Conservation (phyloP, 768 basidiomycete species). For the Pleurotus sapidus region DNA sequence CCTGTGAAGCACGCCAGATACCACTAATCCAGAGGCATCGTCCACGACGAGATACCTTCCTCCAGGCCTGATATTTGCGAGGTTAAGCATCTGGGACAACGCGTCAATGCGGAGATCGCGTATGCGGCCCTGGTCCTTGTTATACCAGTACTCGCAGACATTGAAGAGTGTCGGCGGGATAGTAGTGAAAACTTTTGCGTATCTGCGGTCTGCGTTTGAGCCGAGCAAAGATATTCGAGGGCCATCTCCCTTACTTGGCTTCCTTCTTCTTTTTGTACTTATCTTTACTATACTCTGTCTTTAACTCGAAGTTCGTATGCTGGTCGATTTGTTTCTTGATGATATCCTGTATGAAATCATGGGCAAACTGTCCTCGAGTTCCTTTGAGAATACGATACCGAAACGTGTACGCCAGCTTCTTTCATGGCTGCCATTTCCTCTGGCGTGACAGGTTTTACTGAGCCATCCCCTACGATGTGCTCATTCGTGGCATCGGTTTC, state of each 20-base stretch:
- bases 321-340: conserved; percentile 92
- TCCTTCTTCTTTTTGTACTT: conserved; percentile 97
- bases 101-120: conserved; percentile 86
- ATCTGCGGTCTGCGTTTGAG: conserved; percentile 45
- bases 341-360: conserved; percentile 66
- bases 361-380: neutral
- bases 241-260: conserved; percentile 68
- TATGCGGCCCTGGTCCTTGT: conserved; percentile 77
- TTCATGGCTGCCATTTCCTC: conserved; percentile 86
- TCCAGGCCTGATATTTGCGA: conserved; percentile 82
- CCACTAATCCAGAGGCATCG: conserved; percentile 86
- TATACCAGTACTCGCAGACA: conserved; percentile 87
- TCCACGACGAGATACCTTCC: conserved; percentile 90
- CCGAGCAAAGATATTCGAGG: neutral
- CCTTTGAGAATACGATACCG: conserved; percentile 37
- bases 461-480: conserved; percentile 83
- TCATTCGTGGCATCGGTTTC: conserved; percentile 98
- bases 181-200: conserved; percentile 81
- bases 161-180: conserved; percentile 87
- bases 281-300: conserved; percentile 98
- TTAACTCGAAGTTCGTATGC: conserved; percentile 88
- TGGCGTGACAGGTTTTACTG: conserved; percentile 78
- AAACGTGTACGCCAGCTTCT: conserved; percentile 76
- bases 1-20: conserved; percentile 81
- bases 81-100: conserved; percentile 81